Evolutionary conservation across 1,139 yeast genomes (phyloP), one percentile per base, ranked within the genome.

Genomic region (Geotrichum restrictum): DNA sequence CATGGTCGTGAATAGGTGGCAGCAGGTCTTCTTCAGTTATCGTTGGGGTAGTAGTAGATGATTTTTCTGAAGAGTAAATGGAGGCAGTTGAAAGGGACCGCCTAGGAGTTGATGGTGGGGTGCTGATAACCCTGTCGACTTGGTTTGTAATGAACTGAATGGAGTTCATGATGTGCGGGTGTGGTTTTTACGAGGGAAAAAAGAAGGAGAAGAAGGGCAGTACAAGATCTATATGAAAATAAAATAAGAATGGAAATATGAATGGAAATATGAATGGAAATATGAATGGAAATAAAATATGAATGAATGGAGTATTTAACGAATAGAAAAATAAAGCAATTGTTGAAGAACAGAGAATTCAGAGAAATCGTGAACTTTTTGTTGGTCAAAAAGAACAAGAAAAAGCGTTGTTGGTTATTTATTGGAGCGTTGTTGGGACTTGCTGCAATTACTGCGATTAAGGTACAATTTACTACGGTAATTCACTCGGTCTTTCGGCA

Each of bases 111-210:
- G 46, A 43, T 3, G 57, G 56, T 10, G 58, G 57, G 34, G 57
- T 61, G 45, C 66, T 64, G 41, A 65, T 63, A 40, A 64, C 65
- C 48, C 59, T 52, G 55, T 65, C 68, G 51, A 65, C 68, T 52
- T 62, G 67, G 33, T 61, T 60, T 44, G 69, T 63, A 47, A 65
- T 57, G 59, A 59, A 65, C 56, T 65, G 66, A 14, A 65, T 63
- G 44, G 69, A 65, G 62, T 65, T 65, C 69, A 65, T 64, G 10
- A 8, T 24, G 8, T 24, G 48, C 16, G 32, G 16, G 24, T 24
- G 19, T 22, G 33, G 8, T 22, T 13, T 13, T 24, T 22, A n/a
- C 2, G 18, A 34, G 37, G 3, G 22, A 19, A 29, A 11, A 10
- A 18, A 37, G 29, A 27, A 43, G 6, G 29, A 24, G 8, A 24